Evolutionary conservation across 2,329 filamentous ascomycete genomes (phyloP).

Genomic region (Venturia asperata): DNA sequence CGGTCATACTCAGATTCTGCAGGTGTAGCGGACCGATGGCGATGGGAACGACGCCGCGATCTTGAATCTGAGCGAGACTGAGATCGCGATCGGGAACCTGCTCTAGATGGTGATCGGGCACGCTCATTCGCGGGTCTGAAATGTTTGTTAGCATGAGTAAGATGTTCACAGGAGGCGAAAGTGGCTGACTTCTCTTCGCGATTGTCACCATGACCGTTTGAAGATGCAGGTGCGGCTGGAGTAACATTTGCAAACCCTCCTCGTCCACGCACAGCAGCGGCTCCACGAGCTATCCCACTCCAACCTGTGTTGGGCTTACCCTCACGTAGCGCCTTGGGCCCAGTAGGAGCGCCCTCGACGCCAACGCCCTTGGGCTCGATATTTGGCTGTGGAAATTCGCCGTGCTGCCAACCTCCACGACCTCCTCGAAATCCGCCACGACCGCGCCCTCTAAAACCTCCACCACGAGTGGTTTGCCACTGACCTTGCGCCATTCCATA

Average conservation of each 20-base stretch:
- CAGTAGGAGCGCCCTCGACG: conserved; percentile 70
- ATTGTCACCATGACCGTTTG: background rate
- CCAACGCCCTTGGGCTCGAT: conserved; percentile 44
- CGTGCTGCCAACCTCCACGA: conserved; percentile 35
- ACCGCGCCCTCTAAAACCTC: conserved; percentile 18
- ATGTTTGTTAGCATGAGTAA: background rate
- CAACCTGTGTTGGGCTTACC: conserved; percentile 76
- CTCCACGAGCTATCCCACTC: conserved; percentile 45
- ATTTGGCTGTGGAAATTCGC: conserved; percentile 25
- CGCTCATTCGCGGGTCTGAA: background rate
- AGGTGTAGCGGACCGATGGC: conserved; percentile 34
- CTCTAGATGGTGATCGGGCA: background rate
- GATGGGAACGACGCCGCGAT: conserved; percentile 32
- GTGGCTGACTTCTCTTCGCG: background rate
- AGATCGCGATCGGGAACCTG: conserved; percentile 10
- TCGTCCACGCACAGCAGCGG: background rate
- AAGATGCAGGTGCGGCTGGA: conserved; percentile 16
- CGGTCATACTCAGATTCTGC: conserved; percentile 27
- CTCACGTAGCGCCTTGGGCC: conserved; percentile 90
- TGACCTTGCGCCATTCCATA: background rate
- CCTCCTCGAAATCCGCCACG: conserved; percentile 23
- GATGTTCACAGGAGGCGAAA: background rate
- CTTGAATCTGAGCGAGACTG: conserved; percentile 35
- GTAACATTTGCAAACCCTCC: conserved; percentile 24
- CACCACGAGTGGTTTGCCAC: conserved; percentile 16